These are phyloP conservation scores for Solanum chacoense DNA, from an alignment of 305 asterid species.

Conservation along the genomic window DNA sequence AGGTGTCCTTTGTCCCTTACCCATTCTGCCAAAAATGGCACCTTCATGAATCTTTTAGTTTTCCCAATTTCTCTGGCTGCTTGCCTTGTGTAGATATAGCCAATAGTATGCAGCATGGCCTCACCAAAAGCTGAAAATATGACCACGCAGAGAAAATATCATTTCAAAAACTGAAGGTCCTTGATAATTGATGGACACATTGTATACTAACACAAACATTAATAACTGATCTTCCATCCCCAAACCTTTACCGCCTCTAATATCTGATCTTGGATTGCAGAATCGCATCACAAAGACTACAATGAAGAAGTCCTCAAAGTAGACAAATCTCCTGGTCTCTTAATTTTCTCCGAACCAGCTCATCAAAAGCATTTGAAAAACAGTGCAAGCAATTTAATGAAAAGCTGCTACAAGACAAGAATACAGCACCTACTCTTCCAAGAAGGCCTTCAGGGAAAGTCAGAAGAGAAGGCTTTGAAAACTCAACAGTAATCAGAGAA, in stretches of 20 bases:
- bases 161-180: neutral
- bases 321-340: neutral
- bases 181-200: neutral
- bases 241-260: neutral
- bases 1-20: conserved; percentile 66
- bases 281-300: neutral
- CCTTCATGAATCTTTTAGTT: conserved; percentile 68
- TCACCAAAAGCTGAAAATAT: conserved; percentile 72
- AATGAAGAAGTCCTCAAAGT: neutral
- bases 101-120: conserved; percentile 75
- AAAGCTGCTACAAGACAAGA: neutral
- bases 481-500: neutral
- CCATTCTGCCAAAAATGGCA: conserved; percentile 86
- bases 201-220: neutral
- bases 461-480: neutral
- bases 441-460: neutral
- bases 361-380: neutral
- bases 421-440: neutral
- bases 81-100: conserved; percentile 81
- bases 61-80: conserved; percentile 76
- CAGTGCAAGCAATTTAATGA: neutral
- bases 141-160: neutral
- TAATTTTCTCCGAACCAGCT: neutral
- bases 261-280: neutral
- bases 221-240: neutral